Conservation (phyloP, 768 basidiomycete genomes). For the Leccinum incarnatum region DNA sequence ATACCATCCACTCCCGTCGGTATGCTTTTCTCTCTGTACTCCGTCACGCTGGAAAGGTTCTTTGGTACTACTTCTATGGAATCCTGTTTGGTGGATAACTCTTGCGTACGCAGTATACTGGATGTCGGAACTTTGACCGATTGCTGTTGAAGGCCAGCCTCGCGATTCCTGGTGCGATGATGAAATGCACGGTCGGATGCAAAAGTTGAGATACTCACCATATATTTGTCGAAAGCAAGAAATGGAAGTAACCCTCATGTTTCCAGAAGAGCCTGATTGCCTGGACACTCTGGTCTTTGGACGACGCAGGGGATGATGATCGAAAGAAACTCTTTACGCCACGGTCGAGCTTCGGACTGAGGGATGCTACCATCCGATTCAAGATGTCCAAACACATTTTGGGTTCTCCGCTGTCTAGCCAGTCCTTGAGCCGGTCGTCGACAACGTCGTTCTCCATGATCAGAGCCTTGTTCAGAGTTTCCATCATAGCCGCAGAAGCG, state of each 20-base stretch:
- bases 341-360: background rate
- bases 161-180: background rate
- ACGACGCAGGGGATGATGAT: background rate
- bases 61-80: background rate
- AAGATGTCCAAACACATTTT: conserved; percentile 1
- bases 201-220: background rate
- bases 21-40: background rate
- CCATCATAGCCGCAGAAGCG: conserved; percentile 3
- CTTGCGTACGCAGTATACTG: background rate
- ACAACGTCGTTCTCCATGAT: background rate
- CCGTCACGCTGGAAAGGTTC: background rate
- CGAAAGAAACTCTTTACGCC: background rate
- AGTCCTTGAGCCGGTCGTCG: conserved; percentile 11
- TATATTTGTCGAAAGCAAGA: conserved; percentile 7
- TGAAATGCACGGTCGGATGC: background rate
- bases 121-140: background rate
- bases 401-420: conserved; percentile 7
- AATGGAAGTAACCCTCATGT: conserved; percentile 8
- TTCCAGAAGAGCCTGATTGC: conserved; percentile 7
- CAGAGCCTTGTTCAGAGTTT: conserved; percentile 1
- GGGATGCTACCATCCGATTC: conserved; percentile 9
- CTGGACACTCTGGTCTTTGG: conserved; percentile 2
- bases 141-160: background rate
- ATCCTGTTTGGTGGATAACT: background rate
- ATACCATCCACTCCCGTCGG: background rate